Evolutionary conservation across 2,329 filamentous ascomycete species (phyloP).

Genomic region (Coleophoma crateriformis): DNA sequence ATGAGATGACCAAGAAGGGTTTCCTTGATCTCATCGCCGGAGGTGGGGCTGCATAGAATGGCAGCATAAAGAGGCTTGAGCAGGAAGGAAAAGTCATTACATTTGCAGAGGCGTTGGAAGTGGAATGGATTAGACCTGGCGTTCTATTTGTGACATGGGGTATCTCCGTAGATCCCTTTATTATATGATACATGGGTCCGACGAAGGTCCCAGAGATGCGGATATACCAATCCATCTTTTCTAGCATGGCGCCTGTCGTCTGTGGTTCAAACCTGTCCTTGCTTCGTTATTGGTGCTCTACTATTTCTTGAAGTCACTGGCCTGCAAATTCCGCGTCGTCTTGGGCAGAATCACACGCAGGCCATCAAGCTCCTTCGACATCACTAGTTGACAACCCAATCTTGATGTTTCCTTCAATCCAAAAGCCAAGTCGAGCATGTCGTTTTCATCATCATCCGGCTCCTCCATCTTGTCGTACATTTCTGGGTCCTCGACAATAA

Average conservation of each 20-base stretch:
- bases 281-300: background rate
- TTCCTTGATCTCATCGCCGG: conserved; percentile 85
- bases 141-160: background rate
- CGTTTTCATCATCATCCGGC: conserved; percentile 60
- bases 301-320: conserved; percentile 71
- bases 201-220: background rate
- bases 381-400: conserved; percentile 54
- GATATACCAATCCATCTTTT: background rate
- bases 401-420: conserved; percentile 65
- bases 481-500: conserved; percentile 59
- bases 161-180: background rate
- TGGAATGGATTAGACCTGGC: background rate
- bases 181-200: conserved; percentile 1
- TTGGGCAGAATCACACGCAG: conserved; percentile 77
- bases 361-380: conserved; percentile 87
- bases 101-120: background rate
- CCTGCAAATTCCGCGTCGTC: conserved; percentile 95
- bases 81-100: background rate
- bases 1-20: conserved; percentile 95
- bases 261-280: background rate
- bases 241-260: background rate
- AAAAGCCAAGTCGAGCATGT: conserved; percentile 71
- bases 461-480: conserved; percentile 60
- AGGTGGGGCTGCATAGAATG: conserved; percentile 54
- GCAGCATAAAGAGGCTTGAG: conserved; percentile 37